Percentiles rank a stretch among this genome's conserved stretches.
Evolutionary conservation across 768 basidiomycete genomes (phyloP).

Genomic region (Termitomyces sp.): DNA sequence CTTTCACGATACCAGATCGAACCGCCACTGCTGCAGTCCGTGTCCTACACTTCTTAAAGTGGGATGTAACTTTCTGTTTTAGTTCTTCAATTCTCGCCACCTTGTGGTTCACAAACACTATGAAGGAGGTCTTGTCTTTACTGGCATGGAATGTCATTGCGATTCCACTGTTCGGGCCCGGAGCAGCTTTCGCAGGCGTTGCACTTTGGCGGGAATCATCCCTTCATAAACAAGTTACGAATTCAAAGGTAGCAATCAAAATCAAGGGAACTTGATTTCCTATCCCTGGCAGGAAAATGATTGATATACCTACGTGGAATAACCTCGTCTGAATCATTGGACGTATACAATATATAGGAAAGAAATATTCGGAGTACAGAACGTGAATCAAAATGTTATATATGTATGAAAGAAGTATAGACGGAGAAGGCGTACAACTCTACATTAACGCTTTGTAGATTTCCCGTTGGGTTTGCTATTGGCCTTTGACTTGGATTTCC

Average conservation of each 20-base stretch:
- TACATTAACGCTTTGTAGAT: neutral
- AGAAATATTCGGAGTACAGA: neutral
- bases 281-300: neutral
- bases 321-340: neutral
- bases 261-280: constrained; percentile 1
- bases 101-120: constrained; percentile 40
- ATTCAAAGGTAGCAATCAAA: neutral
- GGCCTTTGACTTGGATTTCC: constrained; percentile 37
- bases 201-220: constrained; percentile 43
- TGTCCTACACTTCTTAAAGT: constrained; percentile 41
- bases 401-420: neutral
- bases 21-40: constrained; percentile 20
- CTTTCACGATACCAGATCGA: constrained; percentile 20
- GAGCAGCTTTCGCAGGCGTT: constrained; percentile 43
- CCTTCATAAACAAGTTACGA: neutral
- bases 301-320: neutral
- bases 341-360: neutral
- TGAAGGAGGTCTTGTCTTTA: constrained; percentile 26
- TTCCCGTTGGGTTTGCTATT: constrained; percentile 24
- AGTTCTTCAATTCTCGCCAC: constrained; percentile 36
- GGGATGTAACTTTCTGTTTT: constrained; percentile 40
- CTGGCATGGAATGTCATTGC: constrained; percentile 38
- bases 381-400: neutral
- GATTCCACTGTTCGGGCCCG: constrained; percentile 40
- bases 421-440: neutral